Evolutionary conservation across 352 stramenopile species (phyloP).

Genomic region (Saprolegnia parasitica): DNA sequence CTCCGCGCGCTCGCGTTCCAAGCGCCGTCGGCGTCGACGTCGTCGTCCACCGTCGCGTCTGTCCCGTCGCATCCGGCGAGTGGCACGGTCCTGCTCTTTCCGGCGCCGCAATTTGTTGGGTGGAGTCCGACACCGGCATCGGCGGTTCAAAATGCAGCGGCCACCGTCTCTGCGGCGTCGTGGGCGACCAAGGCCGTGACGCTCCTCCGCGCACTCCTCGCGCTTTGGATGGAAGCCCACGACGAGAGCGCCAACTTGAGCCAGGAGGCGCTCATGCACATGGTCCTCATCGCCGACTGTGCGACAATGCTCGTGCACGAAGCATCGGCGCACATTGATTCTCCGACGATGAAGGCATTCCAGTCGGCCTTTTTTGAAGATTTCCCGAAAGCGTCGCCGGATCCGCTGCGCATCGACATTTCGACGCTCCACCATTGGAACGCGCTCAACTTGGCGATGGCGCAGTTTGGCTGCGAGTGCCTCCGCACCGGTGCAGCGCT

Average conservation of each 20-base stretch:
- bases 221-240: slow-evolving; percentile 72
- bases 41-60: too few relatives aligned
- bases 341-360: background rate
- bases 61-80: background rate
- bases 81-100: background rate
- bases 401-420: background rate
- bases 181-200: slow-evolving; percentile 68
- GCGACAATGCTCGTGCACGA: slow-evolving; percentile 43
- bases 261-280: slow-evolving; percentile 63
- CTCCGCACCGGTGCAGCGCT: background rate
- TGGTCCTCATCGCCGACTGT: slow-evolving; percentile 75
- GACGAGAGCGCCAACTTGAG: slow-evolving; percentile 47
- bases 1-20: slow-evolving; percentile 1
- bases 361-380: background rate
- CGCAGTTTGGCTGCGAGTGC: slow-evolving; percentile 52
- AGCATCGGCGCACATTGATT: background rate
- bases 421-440: slow-evolving; percentile 36
- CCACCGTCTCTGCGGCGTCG: slow-evolving; percentile 37
- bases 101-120: background rate
- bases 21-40: too few relatives aligned
- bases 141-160: slow-evolving; percentile 21
- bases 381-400: background rate
- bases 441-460: slow-evolving; percentile 61
- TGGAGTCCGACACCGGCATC: slow-evolving; percentile 23
- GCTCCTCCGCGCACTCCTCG: slow-evolving; percentile 52